Evolutionary conservation across 306 rosid genomes (phyloP).

Genomic region (Vigna trinervia): DNA sequence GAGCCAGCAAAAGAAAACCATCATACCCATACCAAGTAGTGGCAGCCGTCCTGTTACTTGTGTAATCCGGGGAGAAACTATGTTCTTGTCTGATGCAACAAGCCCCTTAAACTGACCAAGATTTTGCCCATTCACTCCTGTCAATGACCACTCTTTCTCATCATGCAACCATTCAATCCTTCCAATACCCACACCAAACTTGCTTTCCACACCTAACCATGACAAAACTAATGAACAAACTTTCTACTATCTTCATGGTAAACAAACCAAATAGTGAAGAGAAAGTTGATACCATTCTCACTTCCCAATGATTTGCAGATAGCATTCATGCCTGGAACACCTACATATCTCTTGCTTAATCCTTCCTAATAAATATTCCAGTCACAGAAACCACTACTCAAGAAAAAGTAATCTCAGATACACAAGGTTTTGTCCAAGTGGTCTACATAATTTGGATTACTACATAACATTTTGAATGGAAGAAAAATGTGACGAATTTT

Average conservation of each 20-base stretch:
- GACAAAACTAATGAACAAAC: conserved; percentile 21
- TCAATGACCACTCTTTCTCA: conserved; percentile 75
- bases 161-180: conserved; percentile 77
- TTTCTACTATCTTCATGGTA: conserved; percentile 26
- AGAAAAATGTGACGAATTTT: not conserved
- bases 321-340: conserved; percentile 97
- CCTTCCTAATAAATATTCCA: conserved; percentile 67
- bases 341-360: conserved; percentile 73
- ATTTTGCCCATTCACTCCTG: conserved; percentile 67
- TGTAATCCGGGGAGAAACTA: conserved; percentile 70
- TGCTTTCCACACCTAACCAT: conserved; percentile 79
- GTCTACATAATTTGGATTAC: conserved; percentile 33
- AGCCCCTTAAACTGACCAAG: conserved; percentile 86
- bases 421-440: conserved; percentile 10
- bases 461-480: not conserved
- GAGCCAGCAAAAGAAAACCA: conserved; percentile 26
- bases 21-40: conserved; percentile 79
- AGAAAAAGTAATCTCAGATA: conserved; percentile 29
- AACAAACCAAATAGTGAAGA: conserved; percentile 33
- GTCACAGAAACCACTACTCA: conserved; percentile 48
- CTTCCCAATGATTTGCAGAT: conserved; percentile 80
- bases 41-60: conserved; percentile 68
- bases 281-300: conserved; percentile 67
- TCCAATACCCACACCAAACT: conserved; percentile 71
- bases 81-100: conserved; percentile 85